Conservation (phyloP, 257 asterid genomes). For the Capsicum baccatum region DNA sequence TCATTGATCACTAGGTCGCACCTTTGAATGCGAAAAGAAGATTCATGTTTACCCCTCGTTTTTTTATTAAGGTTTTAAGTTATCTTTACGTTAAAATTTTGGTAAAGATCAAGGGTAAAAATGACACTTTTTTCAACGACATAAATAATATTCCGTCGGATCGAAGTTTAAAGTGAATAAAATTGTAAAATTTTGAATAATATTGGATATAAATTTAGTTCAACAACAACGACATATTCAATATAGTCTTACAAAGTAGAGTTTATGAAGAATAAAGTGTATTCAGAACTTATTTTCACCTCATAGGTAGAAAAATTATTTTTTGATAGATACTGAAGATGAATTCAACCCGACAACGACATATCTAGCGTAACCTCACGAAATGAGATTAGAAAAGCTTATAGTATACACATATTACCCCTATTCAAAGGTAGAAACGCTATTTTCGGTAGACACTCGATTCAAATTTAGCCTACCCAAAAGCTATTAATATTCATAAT, state of each 20-base stretch:
- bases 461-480: too few species aligned
- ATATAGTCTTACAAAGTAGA: not conserved
- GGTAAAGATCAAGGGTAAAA: not conserved
- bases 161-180: not conserved
- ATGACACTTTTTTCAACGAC: not conserved
- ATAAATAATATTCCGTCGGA: not conserved
- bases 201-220: too few species aligned
- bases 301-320: too few species aligned
- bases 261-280: not conserved
- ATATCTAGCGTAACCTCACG: too few species aligned
- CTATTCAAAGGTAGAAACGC: too few species aligned
- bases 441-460: too few species aligned
- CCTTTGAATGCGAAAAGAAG: not conserved
- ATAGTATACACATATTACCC: too few species aligned
- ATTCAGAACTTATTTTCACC: too few species aligned
- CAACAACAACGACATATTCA: not conserved
- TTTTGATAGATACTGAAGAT: too few species aligned
- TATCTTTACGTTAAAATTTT: not conserved
- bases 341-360: too few species aligned
- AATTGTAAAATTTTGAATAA: not conserved
- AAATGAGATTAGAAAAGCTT: too few species aligned
- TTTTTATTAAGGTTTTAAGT: not conserved
- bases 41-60: not conserved
- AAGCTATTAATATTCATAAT: too few species aligned
- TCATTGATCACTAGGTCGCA: not conserved